A percentile compares a stretch with the other conserved stretches of the same genome.
Evolutionary conservation across 495 filamentous ascomycete genomes (phyloP).

Genomic region (Penicillium pancosmium): DNA sequence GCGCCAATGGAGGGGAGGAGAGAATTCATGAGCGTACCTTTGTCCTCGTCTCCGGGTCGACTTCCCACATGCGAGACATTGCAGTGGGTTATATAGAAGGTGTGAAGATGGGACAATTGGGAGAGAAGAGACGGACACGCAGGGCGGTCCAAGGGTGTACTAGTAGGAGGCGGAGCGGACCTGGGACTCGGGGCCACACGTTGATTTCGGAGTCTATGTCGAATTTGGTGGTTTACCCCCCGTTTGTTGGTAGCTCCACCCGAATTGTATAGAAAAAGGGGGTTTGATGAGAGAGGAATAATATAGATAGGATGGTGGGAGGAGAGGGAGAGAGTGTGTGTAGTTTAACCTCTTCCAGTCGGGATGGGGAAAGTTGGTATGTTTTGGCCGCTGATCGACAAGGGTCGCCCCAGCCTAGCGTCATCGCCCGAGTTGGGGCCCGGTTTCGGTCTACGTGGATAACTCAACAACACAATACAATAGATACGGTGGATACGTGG

Average conservation of each 20-base stretch:
- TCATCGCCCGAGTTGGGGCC: conserved; percentile 18
- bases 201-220: conserved; percentile 11
- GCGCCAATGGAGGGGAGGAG: not conserved
- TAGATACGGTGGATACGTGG: not conserved
- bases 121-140: not conserved
- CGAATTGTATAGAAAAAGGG: not conserved
- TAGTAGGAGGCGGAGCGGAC: conserved; percentile 11
- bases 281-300: not conserved
- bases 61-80: conserved; percentile 86
- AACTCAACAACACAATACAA: not conserved
- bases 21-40: conserved; percentile 62
- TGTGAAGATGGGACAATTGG: not conserved
- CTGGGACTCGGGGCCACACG: conserved; percentile 2
- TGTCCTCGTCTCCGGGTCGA: conserved; percentile 90
- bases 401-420: conserved; percentile 26
- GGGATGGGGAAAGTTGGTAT: conserved; percentile 9
- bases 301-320: not conserved
- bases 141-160: conserved; percentile 1
- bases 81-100: conserved; percentile 16
- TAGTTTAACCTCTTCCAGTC: not conserved
- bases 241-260: conserved; percentile 13
- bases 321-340: not conserved
- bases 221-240: conserved; percentile 17
- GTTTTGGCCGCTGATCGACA: conserved; percentile 31
- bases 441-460: not conserved